Evolutionary conservation across 441 rosid species (phyloP), one percentile per base, ranked within the genome.

Genomic region (Pelargonium australe): DNA sequence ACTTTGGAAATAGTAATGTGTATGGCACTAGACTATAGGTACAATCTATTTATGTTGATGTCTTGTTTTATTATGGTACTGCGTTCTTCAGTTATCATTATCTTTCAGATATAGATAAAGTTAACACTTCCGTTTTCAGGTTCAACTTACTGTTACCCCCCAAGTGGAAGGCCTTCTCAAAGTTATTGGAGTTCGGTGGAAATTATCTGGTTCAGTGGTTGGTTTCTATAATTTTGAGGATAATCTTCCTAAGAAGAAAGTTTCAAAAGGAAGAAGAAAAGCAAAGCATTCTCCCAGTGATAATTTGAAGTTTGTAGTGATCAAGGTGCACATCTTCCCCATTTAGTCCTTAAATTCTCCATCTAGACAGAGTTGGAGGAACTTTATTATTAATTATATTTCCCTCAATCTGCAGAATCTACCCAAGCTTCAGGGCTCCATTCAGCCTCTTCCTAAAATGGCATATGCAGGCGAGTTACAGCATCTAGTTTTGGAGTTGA

Each of bases 141-240:
- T 90, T 78, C 88, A 89, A 84, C 88, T 90, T 58, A 83, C 82
- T 10, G 96, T 95, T 65, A 90, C 94, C 73, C 97, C 99, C 47
- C 80, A 71, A 69, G 85, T 80, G 64, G 97, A 92, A 92, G 98
- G 99, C 78, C 75, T 68, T 79, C 87, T 95, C 62, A 92, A 83
- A 81, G 84, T 95, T 83, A 84, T 85, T 23, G 98, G 99, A 66
- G 87, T 95, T 67, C 86, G 89, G 74, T 95, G 99, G 99, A 91
- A 89, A 79, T 72, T 95, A 67, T 89, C 95, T 67, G 92, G 91
- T 77, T 90, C 89, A 63, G 82, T 92, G 28, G 80, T 80, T 77
- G 94, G 99, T 72, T 86, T 82, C 60, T 83, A 82, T 75, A 83
- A 85, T 72, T 95, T 95, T 73, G 87, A 81, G 34, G 73, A 84